Conservation (phyloP, 768 basidiomycete genomes). For the Mycena epipterygia region DNA sequence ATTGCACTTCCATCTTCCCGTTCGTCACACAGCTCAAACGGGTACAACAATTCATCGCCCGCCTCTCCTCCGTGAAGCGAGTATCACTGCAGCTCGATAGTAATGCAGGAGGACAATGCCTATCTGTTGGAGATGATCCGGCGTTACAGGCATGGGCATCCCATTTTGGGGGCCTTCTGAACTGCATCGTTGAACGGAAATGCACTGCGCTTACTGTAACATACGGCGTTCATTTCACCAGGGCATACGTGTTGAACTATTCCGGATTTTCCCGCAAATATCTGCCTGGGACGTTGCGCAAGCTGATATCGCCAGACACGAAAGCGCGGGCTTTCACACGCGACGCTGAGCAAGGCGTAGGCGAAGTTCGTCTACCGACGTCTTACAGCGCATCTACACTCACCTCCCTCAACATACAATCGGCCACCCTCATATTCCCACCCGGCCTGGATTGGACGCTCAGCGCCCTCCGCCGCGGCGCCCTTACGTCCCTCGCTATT, state of each 20-base stretch:
- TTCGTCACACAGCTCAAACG: background rate
- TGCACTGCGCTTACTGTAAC: background rate
- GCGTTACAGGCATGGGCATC: background rate
- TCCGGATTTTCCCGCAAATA: background rate
- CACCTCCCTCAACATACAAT: background rate
- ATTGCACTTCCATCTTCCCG: background rate
- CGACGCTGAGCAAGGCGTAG: no score
- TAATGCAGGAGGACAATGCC: background rate
- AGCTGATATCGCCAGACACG: no score
- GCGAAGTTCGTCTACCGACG: no score
- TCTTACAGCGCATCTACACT: background rate
- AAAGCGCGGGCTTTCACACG: no score
- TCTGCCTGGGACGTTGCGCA: no score
- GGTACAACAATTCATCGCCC: background rate
- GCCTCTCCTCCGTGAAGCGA: conserved; percentile 3
- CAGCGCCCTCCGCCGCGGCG: background rate
- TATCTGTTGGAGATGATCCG: background rate
- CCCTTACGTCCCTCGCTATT: background rate
- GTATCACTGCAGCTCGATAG: background rate
- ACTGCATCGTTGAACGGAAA: background rate
- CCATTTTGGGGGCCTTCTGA: background rate
- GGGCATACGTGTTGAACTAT: background rate
- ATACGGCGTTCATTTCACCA: background rate
- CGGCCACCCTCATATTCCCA: background rate
- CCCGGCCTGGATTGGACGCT: conserved; percentile 8